Percentiles rank a stretch among this genome's conserved stretches.
Conservation (phyloP, 1,284 basidiomycete genomes). For the Boletus semigastroideus region DNA sequence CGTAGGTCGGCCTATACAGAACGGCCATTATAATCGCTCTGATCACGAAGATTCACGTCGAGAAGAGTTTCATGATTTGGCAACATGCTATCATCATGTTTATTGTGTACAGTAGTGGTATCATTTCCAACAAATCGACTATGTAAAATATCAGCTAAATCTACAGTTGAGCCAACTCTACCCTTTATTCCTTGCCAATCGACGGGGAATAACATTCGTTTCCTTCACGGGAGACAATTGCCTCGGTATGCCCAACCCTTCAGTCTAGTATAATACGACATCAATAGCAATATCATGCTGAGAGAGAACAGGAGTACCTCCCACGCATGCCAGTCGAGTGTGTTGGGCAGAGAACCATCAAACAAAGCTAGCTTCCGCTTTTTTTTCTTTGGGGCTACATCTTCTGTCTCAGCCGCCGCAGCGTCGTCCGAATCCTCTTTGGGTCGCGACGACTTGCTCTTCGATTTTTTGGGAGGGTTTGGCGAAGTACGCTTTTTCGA, state of each 20-base stretch:
- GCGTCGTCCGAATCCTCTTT: slow-evolving; percentile 15
- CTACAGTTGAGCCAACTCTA: neutral
- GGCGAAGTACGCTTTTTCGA: slow-evolving; percentile 23
- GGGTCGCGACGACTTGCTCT: slow-evolving; percentile 14
- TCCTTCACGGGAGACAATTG: slow-evolving; percentile 63
- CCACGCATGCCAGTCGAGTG: slow-evolving; percentile 42
- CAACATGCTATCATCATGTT: slow-evolving; percentile 34
- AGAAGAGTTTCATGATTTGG: slow-evolving; percentile 82
- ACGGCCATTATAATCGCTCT: slow-evolving; percentile 77
- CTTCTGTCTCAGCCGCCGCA: slow-evolving; percentile 25
- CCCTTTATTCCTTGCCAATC: slow-evolving; percentile 35
- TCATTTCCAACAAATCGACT: neutral
- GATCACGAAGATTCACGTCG: slow-evolving; percentile 62
- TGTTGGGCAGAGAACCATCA: slow-evolving; percentile 38
- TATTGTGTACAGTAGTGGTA: neutral
- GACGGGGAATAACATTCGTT: slow-evolving; percentile 45
- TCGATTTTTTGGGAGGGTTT: slow-evolving; percentile 21
- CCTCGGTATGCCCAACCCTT: slow-evolving; percentile 58
- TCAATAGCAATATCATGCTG: neutral
- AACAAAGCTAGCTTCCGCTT: slow-evolving; percentile 63
- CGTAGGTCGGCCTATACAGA: slow-evolving; percentile 53
- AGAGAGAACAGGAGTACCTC: slow-evolving; percentile 31
- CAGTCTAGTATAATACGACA: slow-evolving; percentile 15
- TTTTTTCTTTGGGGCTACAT: slow-evolving; percentile 47
- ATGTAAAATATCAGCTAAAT: slow-evolving; percentile 1